These are phyloP conservation scores for Penicillium janthinellum DNA, from an alignment of 2,329 filamentous ascomycete species.

Conservation along the genomic window DNA sequence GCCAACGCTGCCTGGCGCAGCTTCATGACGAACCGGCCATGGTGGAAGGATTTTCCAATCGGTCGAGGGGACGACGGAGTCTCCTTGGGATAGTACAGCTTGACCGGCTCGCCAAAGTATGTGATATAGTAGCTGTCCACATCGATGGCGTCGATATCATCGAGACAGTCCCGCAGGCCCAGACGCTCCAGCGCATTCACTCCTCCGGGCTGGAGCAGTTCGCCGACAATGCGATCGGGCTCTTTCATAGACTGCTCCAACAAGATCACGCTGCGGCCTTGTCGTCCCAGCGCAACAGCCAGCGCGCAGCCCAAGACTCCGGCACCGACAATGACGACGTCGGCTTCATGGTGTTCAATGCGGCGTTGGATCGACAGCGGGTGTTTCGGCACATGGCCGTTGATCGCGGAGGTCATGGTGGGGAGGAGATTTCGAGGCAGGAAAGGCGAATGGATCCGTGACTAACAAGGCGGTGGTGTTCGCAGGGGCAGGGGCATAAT, in stretches of 20 bases:
- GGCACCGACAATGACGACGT: slow-evolving; percentile 89
- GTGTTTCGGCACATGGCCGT: slow-evolving; percentile 29
- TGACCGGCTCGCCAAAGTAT: slow-evolving; percentile 72
- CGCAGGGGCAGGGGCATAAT: slow-evolving; percentile 23
- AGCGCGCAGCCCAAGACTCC: slow-evolving; percentile 87
- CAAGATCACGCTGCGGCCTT: slow-evolving; percentile 86
- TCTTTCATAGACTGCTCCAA: slow-evolving; percentile 88
- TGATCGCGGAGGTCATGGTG: slow-evolving; percentile 31
- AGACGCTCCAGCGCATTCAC: slow-evolving; percentile 77
- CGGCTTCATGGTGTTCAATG: slow-evolving; percentile 63
- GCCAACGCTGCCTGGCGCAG: slow-evolving; percentile 72
- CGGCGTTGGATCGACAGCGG: slow-evolving; percentile 49
- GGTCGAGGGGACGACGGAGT: slow-evolving; percentile 53
- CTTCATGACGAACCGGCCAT: slow-evolving; percentile 87
- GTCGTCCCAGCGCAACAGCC: slow-evolving; percentile 80
- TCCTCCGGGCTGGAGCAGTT: slow-evolving; percentile 90
- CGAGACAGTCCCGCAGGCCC: slow-evolving; percentile 78
- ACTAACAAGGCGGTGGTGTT: slow-evolving; percentile 18
- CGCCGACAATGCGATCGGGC: slow-evolving; percentile 93
- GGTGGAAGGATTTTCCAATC: slow-evolving; percentile 83
- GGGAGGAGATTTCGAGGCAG: slow-evolving; percentile 8
- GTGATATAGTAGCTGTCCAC: slow-evolving; percentile 87
- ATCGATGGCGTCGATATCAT: slow-evolving; percentile 82
- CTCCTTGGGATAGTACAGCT: slow-evolving; percentile 77
- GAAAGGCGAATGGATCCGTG: slow-evolving; percentile 5